Evolutionary conservation across 768 basidiomycete genomes (phyloP).

Genomic region (Fistulinella prunicolor): DNA sequence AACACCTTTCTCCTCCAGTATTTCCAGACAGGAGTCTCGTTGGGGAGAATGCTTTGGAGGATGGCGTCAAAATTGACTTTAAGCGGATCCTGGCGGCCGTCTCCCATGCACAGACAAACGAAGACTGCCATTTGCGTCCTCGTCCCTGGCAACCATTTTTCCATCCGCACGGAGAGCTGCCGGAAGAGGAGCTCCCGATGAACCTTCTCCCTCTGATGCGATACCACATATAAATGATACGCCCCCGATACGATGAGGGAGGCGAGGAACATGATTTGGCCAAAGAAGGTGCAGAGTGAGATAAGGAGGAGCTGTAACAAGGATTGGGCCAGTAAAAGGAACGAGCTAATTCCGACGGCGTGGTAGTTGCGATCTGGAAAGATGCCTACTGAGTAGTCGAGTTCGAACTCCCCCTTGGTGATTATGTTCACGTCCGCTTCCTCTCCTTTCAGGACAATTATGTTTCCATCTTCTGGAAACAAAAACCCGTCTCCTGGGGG

Average conservation of each 20-base stretch:
- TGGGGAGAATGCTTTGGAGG: conserved; percentile 23
- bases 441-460: conserved; percentile 27
- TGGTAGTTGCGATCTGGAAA: conserved; percentile 3
- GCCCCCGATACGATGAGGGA: conserved; percentile 30
- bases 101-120: conserved; percentile 19
- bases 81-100: conserved; percentile 1
- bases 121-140: conserved; percentile 31
- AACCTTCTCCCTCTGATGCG: conserved; percentile 28
- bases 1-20: conserved; percentile 26
- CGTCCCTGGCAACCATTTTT: conserved; percentile 20
- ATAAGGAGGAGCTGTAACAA: conserved; percentile 31
- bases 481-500: conserved; percentile 33
- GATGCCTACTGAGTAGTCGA: conserved; percentile 20
- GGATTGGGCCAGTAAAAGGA: conserved; percentile 29
- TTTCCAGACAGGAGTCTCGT: conserved; percentile 28
- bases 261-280: conserved; percentile 30
- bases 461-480: conserved; percentile 12
- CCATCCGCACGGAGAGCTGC: conserved; percentile 5
- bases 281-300: conserved; percentile 30
- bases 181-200: conserved; percentile 19
- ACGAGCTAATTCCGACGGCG: conserved; percentile 20
- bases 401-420: conserved; percentile 32
- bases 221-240: conserved; percentile 32
- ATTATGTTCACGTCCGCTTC: conserved; percentile 29
- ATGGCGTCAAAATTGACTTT: conserved; percentile 2